A percentile compares a stretch with the other conserved stretches of the same genome.
Evolutionary conservation across 2,329 filamentous ascomycete genomes (phyloP).

Genomic region (Zasmidium cellare): DNA sequence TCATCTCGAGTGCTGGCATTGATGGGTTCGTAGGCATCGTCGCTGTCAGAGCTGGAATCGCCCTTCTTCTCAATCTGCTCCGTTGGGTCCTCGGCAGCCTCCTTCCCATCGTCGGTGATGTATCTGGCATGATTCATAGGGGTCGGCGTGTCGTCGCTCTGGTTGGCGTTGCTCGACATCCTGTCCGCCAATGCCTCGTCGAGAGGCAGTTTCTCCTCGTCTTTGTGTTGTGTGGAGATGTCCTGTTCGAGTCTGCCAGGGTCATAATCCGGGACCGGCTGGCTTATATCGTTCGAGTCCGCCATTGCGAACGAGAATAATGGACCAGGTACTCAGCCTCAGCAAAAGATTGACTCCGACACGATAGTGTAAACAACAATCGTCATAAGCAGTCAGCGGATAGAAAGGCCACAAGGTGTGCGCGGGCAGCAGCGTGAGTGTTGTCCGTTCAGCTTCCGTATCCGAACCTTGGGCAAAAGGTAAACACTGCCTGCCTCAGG

Average conservation of each 20-base stretch:
- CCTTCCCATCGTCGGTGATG: constrained; percentile 29
- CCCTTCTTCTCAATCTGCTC: constrained; percentile 11
- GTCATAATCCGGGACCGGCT: constrained; percentile 15
- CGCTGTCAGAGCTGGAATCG: constrained; percentile 14
- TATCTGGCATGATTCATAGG: constrained; percentile 16
- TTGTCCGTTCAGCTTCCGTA: constrained; percentile 1
- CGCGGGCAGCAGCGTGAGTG: neutral
- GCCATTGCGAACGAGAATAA: constrained; percentile 2
- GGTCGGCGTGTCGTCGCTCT: constrained; percentile 8
- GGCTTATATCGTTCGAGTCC: constrained; percentile 2
- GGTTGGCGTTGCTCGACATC: neutral
- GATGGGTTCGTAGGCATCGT: constrained; percentile 21
- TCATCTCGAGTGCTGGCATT: constrained; percentile 17
- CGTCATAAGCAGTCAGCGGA: constrained; percentile 1
- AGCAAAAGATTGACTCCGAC: neutral
- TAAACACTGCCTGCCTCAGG: neutral
- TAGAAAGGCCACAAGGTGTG: neutral
- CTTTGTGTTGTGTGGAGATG: constrained; percentile 13
- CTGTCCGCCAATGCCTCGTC: constrained; percentile 16
- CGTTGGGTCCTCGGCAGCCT: constrained; percentile 25
- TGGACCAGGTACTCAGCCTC: neutral
- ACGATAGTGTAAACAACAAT: neutral
- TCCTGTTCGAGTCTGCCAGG: constrained; percentile 11
- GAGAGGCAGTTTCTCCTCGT: constrained; percentile 6
- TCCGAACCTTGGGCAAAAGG: neutral